Conservation (phyloP, 345 rosid genomes). For the Hypericum perforatum region DNA sequence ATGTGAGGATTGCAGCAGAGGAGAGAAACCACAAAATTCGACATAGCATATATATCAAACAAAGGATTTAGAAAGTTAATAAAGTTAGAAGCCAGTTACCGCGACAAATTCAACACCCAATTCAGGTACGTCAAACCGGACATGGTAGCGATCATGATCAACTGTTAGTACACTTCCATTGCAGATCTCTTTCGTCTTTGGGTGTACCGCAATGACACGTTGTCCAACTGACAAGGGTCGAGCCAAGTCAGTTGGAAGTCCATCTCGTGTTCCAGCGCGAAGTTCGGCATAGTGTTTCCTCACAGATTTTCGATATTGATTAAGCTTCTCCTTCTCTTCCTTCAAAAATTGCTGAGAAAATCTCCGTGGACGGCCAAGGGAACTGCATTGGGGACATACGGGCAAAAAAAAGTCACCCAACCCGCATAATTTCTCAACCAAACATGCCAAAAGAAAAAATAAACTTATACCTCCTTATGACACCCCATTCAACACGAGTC, state of each 20-base stretch:
- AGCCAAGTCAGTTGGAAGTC: constrained; percentile 89
- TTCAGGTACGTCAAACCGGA: constrained; percentile 73
- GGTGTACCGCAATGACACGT: constrained; percentile 75
- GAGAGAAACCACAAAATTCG: too few species aligned
- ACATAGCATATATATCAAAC: too few species aligned
- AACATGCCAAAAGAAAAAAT: too few species aligned
- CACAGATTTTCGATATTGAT: constrained; percentile 81
- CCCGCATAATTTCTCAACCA: not conserved
- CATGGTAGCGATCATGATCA: constrained; percentile 67
- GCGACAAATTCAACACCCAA: constrained; percentile 81
- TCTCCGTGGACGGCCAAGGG: constrained; percentile 96
- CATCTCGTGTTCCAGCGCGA: constrained; percentile 67
- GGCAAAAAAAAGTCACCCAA: not conserved
- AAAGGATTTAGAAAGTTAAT: too few species aligned
- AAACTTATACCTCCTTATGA: constrained; percentile 62
- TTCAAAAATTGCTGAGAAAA: constrained; percentile 70
- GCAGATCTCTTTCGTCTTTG: constrained; percentile 74
- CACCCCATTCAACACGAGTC: constrained; percentile 97
- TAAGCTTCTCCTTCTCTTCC: constrained; percentile 83
- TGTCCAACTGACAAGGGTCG: constrained; percentile 87
- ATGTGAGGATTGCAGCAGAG: too few species aligned
- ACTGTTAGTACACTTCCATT: constrained; percentile 87
- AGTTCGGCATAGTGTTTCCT: constrained; percentile 76
- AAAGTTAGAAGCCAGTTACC: constrained; percentile 30
- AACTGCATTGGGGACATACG: constrained; percentile 41